phyloP scores from a whole-genome alignment of 371 early-diverging fungal species.

The Mucor sp. region DNA sequence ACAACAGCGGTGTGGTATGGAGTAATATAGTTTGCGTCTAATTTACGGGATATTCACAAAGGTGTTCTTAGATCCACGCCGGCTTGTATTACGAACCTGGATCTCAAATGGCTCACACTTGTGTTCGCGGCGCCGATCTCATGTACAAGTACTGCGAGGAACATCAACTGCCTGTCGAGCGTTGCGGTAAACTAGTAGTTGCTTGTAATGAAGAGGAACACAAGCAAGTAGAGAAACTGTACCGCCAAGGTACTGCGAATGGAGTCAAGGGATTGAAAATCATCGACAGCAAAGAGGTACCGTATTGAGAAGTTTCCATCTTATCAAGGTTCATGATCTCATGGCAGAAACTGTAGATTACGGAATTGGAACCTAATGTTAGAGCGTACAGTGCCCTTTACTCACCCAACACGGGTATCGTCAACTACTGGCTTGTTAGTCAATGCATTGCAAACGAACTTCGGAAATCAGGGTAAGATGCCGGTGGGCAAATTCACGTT shows the following conservation, averaged over 20 bases:
- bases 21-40: neutral
- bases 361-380: conserved; percentile 43
- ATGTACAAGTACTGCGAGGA: conserved; percentile 50
- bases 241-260: conserved; percentile 41
- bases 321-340: neutral
- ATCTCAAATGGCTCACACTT: conserved; percentile 45
- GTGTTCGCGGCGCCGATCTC: conserved; percentile 40
- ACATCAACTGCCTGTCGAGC: conserved; percentile 34
- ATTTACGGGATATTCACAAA: neutral
- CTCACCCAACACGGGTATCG: conserved; percentile 49
- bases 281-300: conserved; percentile 33
- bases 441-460: conserved; percentile 37
- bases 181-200: conserved; percentile 47
- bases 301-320: neutral
- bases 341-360: conserved; percentile 16
- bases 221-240: conserved; percentile 37
- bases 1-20: conserved; percentile 39
- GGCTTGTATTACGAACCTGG: conserved; percentile 48
- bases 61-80: conserved; percentile 37
- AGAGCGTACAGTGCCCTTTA: conserved; percentile 40
- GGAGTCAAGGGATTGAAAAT: conserved; percentile 46
- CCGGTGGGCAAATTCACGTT: neutral
- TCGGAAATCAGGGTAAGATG: conserved; percentile 30
- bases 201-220: conserved; percentile 41
- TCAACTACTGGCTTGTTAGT: conserved; percentile 39